Base-by-base conservation (phyloP, 306 rosid genomes). In the Cicer bijugum region DNA sequence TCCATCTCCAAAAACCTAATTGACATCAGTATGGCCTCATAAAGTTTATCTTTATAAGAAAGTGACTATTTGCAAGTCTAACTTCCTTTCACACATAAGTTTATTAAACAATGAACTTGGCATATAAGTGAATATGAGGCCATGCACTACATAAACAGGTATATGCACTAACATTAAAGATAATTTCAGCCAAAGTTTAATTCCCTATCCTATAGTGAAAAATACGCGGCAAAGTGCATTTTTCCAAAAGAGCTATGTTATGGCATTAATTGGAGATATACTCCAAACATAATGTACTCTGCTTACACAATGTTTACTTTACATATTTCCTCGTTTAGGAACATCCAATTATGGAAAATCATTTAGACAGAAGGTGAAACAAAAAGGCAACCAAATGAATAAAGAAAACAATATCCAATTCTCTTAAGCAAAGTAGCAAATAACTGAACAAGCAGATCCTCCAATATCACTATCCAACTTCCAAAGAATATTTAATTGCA, bases 1-100 rank as follows among this genome's bases (percentile, higher is more conserved):
- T 64, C 39, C 37, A 61, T 60, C 39, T 9, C 51, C 8, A 10
- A 59, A 35, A 48, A 11, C 37, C 8, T 53, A 61, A 37, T 11
- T 16, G 51, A 47, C 71, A 61, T 61, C 71, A 62, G 28, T 40
- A 16, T 8, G 20, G 64, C 43, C 48, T 53, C 33, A 28, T 28
- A 8, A 15, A 28, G 38, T 7, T 50, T 78, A 51, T 52, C 50
- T 43, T 78, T 72, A 78, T 46, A 40, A 55, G 42, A 71, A 51
- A 71, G 39, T 28, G 44, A 23, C 15, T 14, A 70, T 39, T 20
- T 20, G 44, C 19, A 1, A 39, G 28, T 6, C 70, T 59, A 58
- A 69, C 51, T 58, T 68, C 56, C 45, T 70, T 46, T 48, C 16
- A 69, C 69, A 51, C 37, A 14, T 8, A 58, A 45, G 69, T 37